Evolutionary conservation across 495 filamentous ascomycete genomes (phyloP), one percentile per base, ranked within the genome.

Genomic region (Symbiotaphrina buchneri): DNA sequence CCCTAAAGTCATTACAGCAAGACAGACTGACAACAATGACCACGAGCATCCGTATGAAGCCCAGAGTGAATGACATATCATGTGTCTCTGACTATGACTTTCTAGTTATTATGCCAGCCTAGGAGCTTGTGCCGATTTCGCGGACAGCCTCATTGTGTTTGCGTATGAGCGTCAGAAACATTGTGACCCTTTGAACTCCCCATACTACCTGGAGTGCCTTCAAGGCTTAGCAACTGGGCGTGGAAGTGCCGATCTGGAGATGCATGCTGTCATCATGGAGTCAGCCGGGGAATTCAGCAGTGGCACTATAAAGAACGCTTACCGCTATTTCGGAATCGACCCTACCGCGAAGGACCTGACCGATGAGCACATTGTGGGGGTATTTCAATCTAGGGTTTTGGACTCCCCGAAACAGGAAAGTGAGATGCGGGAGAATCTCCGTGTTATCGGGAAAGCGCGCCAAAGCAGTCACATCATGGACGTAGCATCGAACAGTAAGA

Each of bases 331-430:
- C 33, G 56, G 52, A 6, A 42, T 72, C 1, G 41, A 44, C 11
- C 35, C 44, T 16, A 39, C 58, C 19, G 48, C 54, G 18, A 27
- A 26, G 4, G 38, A 41, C 20, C 41, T 64, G 23, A 54, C 50
- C 4, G 68, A 73, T 14, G 64, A 70, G 6, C 53, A 40, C 28
- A 68, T 76, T 18, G 56, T 72, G 30, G 59, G 60, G 6, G 56
- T 47, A 23, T 74, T 68, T 36, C 61, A 63, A 31, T 53, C 64
- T 5, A 58, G 59, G 18, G 35, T 72, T 18, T 42, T 49, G 4
- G 59, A 60, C 21, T 47, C 47, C n/a, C 38, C 47, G 10, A 37
- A 36, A 6, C 53, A 59, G 27, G 61, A 65, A 33, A 44, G 48
- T 4, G 58, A 70, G 41, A 45, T 58, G 19, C 59, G 68, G 20